These are phyloP conservation scores for Mimosa bimucronata DNA, from an alignment of 306 rosid genomes.

Conservation along the genomic window DNA sequence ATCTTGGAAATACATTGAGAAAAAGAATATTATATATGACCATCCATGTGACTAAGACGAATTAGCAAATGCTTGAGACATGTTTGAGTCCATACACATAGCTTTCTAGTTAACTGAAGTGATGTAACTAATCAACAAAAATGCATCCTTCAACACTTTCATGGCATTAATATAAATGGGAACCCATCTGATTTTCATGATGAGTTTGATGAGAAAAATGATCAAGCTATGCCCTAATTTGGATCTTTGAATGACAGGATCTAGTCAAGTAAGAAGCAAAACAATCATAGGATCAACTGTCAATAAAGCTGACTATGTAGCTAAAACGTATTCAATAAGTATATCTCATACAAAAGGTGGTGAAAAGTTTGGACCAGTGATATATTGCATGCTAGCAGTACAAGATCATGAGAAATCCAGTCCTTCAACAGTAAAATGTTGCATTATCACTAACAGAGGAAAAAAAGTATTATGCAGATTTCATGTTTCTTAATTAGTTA, in stretches of 20 bases:
- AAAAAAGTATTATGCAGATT: conserved; percentile 13
- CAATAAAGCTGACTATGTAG: background rate
- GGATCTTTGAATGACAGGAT: background rate
- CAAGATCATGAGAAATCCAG: conserved; percentile 10
- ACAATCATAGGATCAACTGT: conserved; percentile 1
- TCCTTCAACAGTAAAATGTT: background rate
- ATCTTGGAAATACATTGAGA: background rate
- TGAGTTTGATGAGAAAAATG: conserved; percentile 16
- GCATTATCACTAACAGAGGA: background rate
- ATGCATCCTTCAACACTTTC: conserved; percentile 5
- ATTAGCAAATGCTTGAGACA: conserved; percentile 9
- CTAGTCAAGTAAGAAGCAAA: conserved; percentile 5
- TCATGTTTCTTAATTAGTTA: background rate
- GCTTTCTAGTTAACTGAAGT: conserved; percentile 12
- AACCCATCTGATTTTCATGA: background rate
- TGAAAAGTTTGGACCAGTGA: conserved; percentile 10
- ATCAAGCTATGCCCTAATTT: conserved; percentile 9
- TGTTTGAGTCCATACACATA: conserved; percentile 22
- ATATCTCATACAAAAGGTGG: background rate
- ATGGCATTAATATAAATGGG: conserved; percentile 3
- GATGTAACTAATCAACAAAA: background rate
- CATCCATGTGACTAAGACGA: background rate
- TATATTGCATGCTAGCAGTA: background rate
- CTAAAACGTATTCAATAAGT: background rate
- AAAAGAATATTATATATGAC: background rate